Evolutionary conservation across 768 basidiomycete species (phyloP), one percentile per base, ranked within the genome.

Genomic region (Baorangia bicolor): DNA sequence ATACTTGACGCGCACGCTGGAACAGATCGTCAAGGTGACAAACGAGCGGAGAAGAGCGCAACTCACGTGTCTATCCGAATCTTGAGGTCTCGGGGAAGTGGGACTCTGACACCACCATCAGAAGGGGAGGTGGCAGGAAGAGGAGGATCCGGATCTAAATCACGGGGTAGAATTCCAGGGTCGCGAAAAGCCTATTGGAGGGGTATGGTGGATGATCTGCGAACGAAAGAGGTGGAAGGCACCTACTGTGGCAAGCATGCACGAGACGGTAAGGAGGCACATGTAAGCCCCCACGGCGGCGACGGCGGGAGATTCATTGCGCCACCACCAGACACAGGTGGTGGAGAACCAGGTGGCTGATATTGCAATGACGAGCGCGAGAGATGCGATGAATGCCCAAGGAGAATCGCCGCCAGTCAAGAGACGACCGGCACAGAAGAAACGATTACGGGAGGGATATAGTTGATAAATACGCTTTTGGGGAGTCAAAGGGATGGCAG

Each of bases 291-390:
- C 86, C n/a, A 87, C 77, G 20, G 77, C 79, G 0, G 88, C 87
- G 14, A 86, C 81, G 5, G 83, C 86, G 7, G 86, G 82, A 46
- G 90, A 89, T 55, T 85, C 78, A 62, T 94, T 77, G 35, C 75
- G 74, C 94, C 95, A 98, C 82, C 95, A 87, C 83, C 87, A 96
- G 18, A 87, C 84, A 43, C 86, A 88, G 1, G 93, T 94, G 25
- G 92, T 92, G 11, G 85, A 90, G 59, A 97, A 84, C 91, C 92
- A 99, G 10, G 89, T 72, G 0, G 86, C 92, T 2, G 90, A 76
- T 43, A 98, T 78, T 2, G 78, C 78, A 25, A 94, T 66, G 27
- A 88, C 74, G 21, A 96, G 51, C 1, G 70, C 66, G 46, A 95
- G 73, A 8, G 82, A 82, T 0, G 78, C 80, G 2, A 92, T 64